A percentile compares a stretch with the other conserved stretches of the same genome.
Conservation (phyloP, 176 grass and related monocot species). For the Elaeis guineensis region DNA sequence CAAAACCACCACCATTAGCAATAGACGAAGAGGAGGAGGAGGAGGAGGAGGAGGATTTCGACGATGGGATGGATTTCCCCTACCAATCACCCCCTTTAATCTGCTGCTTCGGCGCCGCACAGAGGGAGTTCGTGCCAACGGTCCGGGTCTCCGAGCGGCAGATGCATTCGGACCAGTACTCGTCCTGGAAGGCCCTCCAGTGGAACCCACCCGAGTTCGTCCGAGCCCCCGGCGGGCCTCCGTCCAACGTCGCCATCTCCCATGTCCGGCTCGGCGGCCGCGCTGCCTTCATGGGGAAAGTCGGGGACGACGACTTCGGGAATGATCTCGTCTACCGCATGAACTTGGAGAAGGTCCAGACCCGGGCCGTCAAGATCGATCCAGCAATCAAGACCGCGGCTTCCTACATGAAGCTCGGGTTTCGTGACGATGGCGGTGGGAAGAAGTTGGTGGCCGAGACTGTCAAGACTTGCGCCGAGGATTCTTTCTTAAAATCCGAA, state of each 20-base stretch:
- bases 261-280: constrained; percentile 58
- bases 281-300: constrained; percentile 69
- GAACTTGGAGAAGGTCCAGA: constrained; percentile 68
- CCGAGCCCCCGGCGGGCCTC: constrained; percentile 55
- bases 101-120: constrained; percentile 70
- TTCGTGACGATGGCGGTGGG: constrained; percentile 33
- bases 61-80: constrained; percentile 22
- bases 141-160: constrained; percentile 73
- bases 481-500: constrained; percentile 52
- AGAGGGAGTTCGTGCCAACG: constrained; percentile 75
- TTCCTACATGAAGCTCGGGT: constrained; percentile 62
- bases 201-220: constrained; percentile 87
- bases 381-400: constrained; percentile 34
- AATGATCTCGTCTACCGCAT: constrained; percentile 63
- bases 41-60: constrained; percentile 10
- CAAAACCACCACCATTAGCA: background rate
- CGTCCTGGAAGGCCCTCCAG: constrained; percentile 65
- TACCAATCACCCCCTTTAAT: constrained; percentile 46
- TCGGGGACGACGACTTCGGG: constrained; percentile 78
- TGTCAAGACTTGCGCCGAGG: constrained; percentile 50
- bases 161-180: constrained; percentile 79
- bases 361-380: constrained; percentile 54
- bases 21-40: background rate
- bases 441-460: constrained; percentile 64
- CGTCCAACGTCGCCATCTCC: constrained; percentile 70